These are phyloP conservation scores for Erodium maritimum DNA, from an alignment of 345 rosid species.

Conservation along the genomic window DNA sequence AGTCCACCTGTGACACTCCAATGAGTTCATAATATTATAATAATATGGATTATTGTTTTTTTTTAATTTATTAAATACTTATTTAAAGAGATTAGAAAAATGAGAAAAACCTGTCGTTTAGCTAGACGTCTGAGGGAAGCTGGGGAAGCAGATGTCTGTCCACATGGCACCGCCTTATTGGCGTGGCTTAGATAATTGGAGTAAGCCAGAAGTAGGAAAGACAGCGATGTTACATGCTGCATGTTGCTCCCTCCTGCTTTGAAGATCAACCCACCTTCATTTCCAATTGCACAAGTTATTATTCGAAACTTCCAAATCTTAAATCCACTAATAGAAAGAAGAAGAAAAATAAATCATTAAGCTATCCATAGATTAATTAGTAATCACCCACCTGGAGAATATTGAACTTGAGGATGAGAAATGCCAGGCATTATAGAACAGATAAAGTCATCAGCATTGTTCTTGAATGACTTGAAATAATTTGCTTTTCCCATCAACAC, in stretches of 20 bases:
- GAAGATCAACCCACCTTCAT: conserved; percentile 68
- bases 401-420: conserved; percentile 84
- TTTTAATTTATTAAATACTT: too few species aligned
- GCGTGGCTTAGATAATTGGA: conserved; percentile 74
- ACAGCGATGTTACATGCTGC: conserved; percentile 86
- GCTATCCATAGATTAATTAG: too few species aligned
- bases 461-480: conserved; percentile 76
- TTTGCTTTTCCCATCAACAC: conserved; percentile 90
- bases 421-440: conserved; percentile 89
- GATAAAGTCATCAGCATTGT: conserved; percentile 81
- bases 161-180: conserved; percentile 49
- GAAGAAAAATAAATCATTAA: too few species aligned
- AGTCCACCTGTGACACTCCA: conserved; percentile 54
- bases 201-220: conserved; percentile 77
- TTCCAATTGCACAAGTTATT: neutral
- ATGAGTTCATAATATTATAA: too few species aligned
- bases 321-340: too few species aligned
- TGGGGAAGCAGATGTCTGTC: conserved; percentile 40
- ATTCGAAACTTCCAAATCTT: too few species aligned
- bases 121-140: conserved; percentile 46
- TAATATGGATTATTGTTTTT: too few species aligned
- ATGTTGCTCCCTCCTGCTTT: conserved; percentile 92
- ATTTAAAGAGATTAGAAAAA: neutral
- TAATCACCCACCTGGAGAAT: conserved; percentile 99
- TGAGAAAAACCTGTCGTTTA: conserved; percentile 40